A percentile compares a stretch with the other conserved stretches of the same genome.
Evolutionary conservation across 495 filamentous ascomycete species (phyloP).

Genomic region (Xylaria palmicola): DNA sequence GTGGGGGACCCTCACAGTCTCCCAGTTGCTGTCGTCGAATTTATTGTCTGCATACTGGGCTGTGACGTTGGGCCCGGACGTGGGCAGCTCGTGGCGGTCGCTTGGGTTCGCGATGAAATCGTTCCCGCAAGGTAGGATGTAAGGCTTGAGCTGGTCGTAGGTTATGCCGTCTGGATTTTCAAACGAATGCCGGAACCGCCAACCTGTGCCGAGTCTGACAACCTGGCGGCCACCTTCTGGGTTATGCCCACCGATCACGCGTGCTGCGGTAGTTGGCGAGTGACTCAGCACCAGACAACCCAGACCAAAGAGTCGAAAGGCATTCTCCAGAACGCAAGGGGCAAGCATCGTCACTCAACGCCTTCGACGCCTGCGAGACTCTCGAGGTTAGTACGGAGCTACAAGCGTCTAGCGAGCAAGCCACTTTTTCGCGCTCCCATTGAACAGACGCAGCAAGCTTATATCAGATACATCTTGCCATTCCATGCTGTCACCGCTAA

Average conservation of each 20-base stretch:
- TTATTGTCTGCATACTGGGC: background rate
- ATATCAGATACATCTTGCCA: background rate
- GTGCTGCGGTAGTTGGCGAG: background rate
- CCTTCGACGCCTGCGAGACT: background rate
- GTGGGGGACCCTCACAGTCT: constrained; percentile 24
- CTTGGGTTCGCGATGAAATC: constrained; percentile 24
- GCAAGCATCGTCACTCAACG: background rate
- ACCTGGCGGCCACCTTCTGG: constrained; percentile 10
- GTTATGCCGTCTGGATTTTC: constrained; percentile 24
- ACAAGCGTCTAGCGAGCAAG: background rate
- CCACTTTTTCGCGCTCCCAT: background rate
- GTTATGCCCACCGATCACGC: background rate
- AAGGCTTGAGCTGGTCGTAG: constrained; percentile 27
- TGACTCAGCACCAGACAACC: background rate
- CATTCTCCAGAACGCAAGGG: background rate
- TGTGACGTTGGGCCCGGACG: background rate
- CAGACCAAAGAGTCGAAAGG: background rate
- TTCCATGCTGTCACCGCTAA: background rate
- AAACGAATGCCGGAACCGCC: constrained; percentile 30
- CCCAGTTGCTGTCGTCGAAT: constrained; percentile 20
- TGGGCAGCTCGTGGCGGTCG: constrained; percentile 7
- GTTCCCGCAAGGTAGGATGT: constrained; percentile 29
- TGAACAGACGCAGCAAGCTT: background rate
- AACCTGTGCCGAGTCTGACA: constrained; percentile 26
- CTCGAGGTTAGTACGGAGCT: background rate